Evolutionary conservation across 225 moss, liverwort and hornwort species (phyloP).

Genomic region (Physcomitrellopsis africana): DNA sequence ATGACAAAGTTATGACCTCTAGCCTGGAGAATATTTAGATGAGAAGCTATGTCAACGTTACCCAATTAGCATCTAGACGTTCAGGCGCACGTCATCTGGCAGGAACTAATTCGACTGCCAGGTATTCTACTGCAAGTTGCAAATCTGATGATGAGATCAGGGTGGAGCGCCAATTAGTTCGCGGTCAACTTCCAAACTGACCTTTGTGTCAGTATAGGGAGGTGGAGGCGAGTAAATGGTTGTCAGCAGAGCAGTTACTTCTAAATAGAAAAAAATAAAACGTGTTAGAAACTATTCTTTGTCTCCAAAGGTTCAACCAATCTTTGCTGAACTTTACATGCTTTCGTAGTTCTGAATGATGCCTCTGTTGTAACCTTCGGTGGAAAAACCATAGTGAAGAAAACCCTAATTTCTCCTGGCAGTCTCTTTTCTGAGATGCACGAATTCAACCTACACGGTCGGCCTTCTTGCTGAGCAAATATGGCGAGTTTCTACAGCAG

Average conservation of each 20-base stretch:
- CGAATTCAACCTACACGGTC: slow-evolving; percentile 21
- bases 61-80: no score
- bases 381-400: background rate
- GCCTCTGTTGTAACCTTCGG: background rate
- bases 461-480: slow-evolving; percentile 42
- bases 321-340: no score
- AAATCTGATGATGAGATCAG: slow-evolving; percentile 22
- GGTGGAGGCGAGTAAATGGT: slow-evolving; percentile 52
- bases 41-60: no score
- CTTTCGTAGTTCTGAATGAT: background rate
- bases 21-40: no score
- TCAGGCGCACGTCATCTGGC: no score
- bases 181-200: slow-evolving; percentile 47
- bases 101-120: no score
- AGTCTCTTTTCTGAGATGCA: slow-evolving; percentile 1
- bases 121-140: no score
- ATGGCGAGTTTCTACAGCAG: slow-evolving; percentile 61
- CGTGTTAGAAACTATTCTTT: slow-evolving; percentile 18
- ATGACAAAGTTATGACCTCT: no score
- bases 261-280: slow-evolving; percentile 56
- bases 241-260: slow-evolving; percentile 39
- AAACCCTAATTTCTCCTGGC: background rate
- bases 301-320: background rate
- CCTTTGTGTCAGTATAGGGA: slow-evolving; percentile 50
- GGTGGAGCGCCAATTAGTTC: slow-evolving; percentile 51